phyloP scores from a whole-genome alignment of 2,329 filamentous ascomycete genomes.

The Rutstroemia sydowiana region DNA sequence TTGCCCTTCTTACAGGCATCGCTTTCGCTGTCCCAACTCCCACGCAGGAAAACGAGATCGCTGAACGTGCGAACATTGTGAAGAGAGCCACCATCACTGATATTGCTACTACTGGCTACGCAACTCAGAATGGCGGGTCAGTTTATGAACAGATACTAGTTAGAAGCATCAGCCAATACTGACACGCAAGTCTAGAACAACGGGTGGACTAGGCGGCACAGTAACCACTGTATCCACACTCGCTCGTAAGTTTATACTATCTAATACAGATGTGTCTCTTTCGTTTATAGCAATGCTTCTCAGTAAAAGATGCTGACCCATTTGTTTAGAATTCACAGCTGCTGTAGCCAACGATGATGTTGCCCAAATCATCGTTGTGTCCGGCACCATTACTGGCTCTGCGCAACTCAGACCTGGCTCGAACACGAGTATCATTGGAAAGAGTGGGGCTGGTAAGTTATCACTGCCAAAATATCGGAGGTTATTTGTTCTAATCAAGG shows the following conservation, averaged over 20 bases:
- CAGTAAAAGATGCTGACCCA: slow-evolving; percentile 15
- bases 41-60: slow-evolving; percentile 32
- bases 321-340: background rate
- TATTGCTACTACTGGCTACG: slow-evolving; percentile 35
- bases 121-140: slow-evolving; percentile 34
- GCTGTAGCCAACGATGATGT: slow-evolving; percentile 32
- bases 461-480: background rate
- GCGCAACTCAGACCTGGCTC: slow-evolving; percentile 19
- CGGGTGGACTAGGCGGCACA: slow-evolving; percentile 38
- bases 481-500: background rate
- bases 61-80: slow-evolving; percentile 12
- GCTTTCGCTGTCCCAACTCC: slow-evolving; percentile 39
- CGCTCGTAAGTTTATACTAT: slow-evolving; percentile 27
- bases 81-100: slow-evolving; percentile 39
- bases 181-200: slow-evolving; percentile 30
- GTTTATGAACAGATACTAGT: background rate
- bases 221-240: slow-evolving; percentile 40
- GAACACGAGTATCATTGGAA: slow-evolving; percentile 38
- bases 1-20: slow-evolving; percentile 35
- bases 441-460: slow-evolving; percentile 30
- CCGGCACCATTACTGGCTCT: slow-evolving; percentile 29
- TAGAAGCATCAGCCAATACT: background rate
- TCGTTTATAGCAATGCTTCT: slow-evolving; percentile 28
- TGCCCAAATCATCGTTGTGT: slow-evolving; percentile 37
- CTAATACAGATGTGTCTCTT: too few species aligned